phyloP scores from a whole-genome alignment of 176 grass and related monocot genomes.

The Avena atlantica region DNA sequence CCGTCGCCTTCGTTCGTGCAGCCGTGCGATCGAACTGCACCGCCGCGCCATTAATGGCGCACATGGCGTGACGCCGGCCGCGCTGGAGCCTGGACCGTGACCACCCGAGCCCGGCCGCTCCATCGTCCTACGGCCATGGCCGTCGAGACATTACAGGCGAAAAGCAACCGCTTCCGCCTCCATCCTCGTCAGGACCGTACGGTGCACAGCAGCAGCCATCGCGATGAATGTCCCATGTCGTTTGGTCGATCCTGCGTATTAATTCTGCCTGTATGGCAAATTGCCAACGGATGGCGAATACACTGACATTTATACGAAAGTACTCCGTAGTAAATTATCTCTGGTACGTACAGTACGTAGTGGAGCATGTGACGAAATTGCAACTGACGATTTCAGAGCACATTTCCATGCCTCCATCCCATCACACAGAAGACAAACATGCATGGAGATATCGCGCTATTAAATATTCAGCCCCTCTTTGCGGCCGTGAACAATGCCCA shows the following conservation, averaged over 20 bases:
- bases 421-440: neutral
- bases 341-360: too few relatives aligned
- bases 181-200: neutral
- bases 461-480: too few relatives aligned
- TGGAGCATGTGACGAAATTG: too few relatives aligned
- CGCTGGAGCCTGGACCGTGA: neutral
- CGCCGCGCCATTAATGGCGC: constrained; percentile 51
- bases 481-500: neutral
- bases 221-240: neutral
- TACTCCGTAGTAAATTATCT: too few relatives aligned
- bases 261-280: neutral
- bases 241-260: neutral
- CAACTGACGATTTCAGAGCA: neutral
- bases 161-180: neutral
- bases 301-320: too few relatives aligned
- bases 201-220: neutral
- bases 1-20: neutral
- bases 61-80: constrained; percentile 44
- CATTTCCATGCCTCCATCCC: neutral
- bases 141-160: neutral
- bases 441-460: neutral
- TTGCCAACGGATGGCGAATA: too few relatives aligned
- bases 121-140: neutral
- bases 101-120: neutral
- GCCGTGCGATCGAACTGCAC: neutral